Base-by-base conservation (phyloP, 2,329 filamentous ascomycete genomes). In the Xylariaceae sp. region DNA sequence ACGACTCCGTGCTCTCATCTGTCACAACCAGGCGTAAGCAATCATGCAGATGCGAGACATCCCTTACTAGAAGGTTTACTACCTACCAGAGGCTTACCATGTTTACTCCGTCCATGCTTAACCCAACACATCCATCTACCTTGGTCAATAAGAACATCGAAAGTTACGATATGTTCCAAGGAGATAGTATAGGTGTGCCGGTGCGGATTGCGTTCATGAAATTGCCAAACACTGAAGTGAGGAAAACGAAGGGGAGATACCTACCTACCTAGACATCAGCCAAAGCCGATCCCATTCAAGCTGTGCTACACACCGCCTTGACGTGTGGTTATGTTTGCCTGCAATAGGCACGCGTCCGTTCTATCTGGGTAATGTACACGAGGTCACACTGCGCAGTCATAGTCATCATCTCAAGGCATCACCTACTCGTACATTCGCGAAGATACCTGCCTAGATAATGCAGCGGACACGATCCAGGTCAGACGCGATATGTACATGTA, bases 291-390 rank as follows among this genome's bases (percentile, higher is more conserved):
- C 52, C 17, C 23, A 50, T 50, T 2, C 54, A 60, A 10, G 60
- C 57, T 54, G 62, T 64, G 62, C 58, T 58, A 60, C 59, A 63
- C 61, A 64, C 62, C 62, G 55, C 59, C 47, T 35, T 30, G 18
- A 30, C 53, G 39, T 44, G 47, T 55, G 8, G 42, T 55, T 54
- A 42, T 44, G 39, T 48, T 35, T 39, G 55, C 60, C 53, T 15
- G 39, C 23, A 35, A 53, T 49, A 42, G 37, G 11, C 23, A 42
- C 37, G 37, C 47, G 35, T 15, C 53, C 51, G 56, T 34, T 45
- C 56, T 10, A 30, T 30, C 23, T 30, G 23, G 23, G 23, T 30
- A 30, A 30, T 30, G 23, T 30, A 30, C 23, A 30, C 23, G 23
- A 30, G 5, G 23, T 30, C 23, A 30, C 23, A 30, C 23, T 30